A percentile compares a stretch with the other conserved stretches of the same genome.
These are phyloP conservation scores for Eutrema yunnanense DNA, from an alignment of 345 rosid species.

Conservation along the genomic window DNA sequence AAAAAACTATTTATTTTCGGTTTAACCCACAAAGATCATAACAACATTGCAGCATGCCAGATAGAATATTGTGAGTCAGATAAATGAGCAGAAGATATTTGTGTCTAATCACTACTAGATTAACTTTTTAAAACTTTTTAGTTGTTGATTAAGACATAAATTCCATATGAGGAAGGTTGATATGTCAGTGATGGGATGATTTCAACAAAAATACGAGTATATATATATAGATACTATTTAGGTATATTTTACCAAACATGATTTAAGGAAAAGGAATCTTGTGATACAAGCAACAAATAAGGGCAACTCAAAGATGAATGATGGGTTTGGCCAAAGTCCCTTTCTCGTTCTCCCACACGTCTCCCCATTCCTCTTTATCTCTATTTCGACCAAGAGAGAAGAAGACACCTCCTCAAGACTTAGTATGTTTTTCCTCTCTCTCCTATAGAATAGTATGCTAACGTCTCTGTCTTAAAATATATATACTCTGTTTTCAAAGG, in stretches of 20 bases:
- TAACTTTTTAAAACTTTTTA: neutral
- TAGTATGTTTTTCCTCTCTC: neutral
- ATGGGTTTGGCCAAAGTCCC: conserved; percentile 29
- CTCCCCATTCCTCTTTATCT: neutral
- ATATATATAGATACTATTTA: neutral
- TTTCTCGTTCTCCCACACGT: conserved; percentile 34
- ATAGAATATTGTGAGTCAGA: too few relatives aligned
- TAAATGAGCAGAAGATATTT: neutral
- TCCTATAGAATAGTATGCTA: neutral
- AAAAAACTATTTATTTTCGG: neutral
- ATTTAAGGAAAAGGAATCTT: conserved; percentile 19
- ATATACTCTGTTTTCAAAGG: neutral
- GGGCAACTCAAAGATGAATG: conserved; percentile 5
- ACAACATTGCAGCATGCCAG: neutral
- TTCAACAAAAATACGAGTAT: conserved; percentile 4
- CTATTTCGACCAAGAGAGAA: neutral
- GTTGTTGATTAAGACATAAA: conserved; percentile 17
- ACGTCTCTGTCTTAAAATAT: conserved; percentile 11
- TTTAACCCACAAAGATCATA: conserved; percentile 3
- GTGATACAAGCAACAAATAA: conserved; percentile 15
- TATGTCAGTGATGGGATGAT: conserved; percentile 9
- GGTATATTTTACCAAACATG: neutral
- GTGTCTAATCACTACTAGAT: neutral
- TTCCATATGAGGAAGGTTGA: neutral
- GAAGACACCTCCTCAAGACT: neutral